Conservation (phyloP, 768 basidiomycete species). For the Floccularia luteovirens region DNA sequence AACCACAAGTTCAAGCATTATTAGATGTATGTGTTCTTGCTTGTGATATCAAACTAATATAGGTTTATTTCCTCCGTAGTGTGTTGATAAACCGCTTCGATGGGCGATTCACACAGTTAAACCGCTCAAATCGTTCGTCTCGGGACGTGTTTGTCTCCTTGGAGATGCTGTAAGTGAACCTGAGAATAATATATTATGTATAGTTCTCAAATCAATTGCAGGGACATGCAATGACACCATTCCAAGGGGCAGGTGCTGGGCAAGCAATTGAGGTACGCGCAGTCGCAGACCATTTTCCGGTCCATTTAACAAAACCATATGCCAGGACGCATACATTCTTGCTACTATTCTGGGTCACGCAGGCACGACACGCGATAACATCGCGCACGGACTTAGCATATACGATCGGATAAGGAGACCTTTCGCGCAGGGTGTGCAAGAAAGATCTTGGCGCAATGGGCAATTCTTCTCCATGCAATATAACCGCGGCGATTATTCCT, state of each 20-base stretch:
- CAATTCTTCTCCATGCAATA: conserved; percentile 30
- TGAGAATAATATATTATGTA: too few species aligned
- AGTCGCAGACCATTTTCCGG: conserved; percentile 11
- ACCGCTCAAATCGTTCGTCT: conserved; percentile 41
- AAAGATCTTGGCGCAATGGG: conserved; percentile 31
- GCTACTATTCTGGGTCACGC: conserved; percentile 37
- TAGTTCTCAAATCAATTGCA: too few species aligned
- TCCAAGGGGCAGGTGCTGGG: conserved; percentile 52
- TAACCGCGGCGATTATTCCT: conserved; percentile 21
- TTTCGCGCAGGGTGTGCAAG: conserved; percentile 26
- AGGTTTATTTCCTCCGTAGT: conserved; percentile 25
- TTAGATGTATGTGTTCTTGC: conserved; percentile 33
- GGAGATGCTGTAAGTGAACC: conserved; percentile 47
- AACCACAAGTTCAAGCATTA: conserved; percentile 50
- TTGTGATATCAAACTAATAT: background rate
- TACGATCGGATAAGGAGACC: conserved; percentile 48
- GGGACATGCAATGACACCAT: conserved; percentile 49
- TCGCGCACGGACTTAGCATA: conserved; percentile 32
- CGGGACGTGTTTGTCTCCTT: conserved; percentile 39
- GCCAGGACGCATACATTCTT: conserved; percentile 45
- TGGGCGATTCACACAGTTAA: conserved; percentile 61
- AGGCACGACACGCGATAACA: conserved; percentile 25
- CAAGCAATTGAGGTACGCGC: conserved; percentile 46
- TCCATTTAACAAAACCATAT: conserved; percentile 22
- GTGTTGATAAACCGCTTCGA: conserved; percentile 39